Evolutionary conservation across 192 early-diverging fungal genomes (phyloP), one percentile per base, ranked within the genome.

Genomic region (Entomortierella lignicola): DNA sequence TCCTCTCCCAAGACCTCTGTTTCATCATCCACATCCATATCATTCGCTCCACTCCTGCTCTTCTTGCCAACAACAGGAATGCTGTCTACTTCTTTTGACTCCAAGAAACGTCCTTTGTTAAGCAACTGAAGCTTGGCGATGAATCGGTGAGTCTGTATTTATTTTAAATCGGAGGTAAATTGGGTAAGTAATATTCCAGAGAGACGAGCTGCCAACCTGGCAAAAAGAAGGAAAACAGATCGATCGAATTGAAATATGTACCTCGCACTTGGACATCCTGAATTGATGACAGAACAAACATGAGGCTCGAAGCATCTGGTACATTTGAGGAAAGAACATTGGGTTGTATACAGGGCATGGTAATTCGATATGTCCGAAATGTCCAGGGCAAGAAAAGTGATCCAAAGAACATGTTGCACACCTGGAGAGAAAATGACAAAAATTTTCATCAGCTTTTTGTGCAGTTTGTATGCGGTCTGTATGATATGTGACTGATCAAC

Each of bases 341-440:
- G 98, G 92, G 83, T 99, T 98, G 82, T 92, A 97, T 7, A 98
- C 96, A 23, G 98, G 98, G 80, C 92, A 94, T 31, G 95, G 95
- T 12, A 99, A 90, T 64, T 97, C 94, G 81, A 99, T 96, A 69
- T 98, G 94, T 25, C 94, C 98, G 90, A 99, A 99, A 82, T 99
- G 98, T 56, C 98, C 97, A 41, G 95, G 96, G 74, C 98, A 99
- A 66, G 96, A 92, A 29, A 90, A 88, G 95, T 97, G 97, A 71
- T 92, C 93, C 81, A 97, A 93, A 54, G 91, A 91, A 84, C 98
- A 99, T 18, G 98, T 98, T 55, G 93, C 91, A 80, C 98, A 99
- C 80, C 95, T 97, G 85, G 93, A 96, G 71, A 27, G 15, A 4
- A 12, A 2, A 41, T 3, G 37, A 8, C 41, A 60, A 6, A 41